Evolutionary conservation across 129 eudicot species (phyloP), one percentile per base, ranked within the genome.

Genomic region (Lactuca sativa): DNA sequence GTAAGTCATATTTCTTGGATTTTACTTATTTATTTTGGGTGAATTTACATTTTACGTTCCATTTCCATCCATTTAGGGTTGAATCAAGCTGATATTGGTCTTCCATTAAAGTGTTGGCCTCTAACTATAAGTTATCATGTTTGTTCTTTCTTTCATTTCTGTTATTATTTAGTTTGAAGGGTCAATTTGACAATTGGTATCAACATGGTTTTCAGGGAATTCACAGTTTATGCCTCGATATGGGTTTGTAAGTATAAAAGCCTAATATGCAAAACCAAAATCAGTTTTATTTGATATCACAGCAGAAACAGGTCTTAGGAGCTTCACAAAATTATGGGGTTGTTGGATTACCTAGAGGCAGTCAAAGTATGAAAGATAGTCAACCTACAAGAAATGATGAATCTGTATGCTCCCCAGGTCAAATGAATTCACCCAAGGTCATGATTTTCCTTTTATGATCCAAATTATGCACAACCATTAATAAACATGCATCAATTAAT

Each of bases 91-190:
- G 84, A 82, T 32, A 78, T 82, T 66, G 76, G 93, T 77, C 82
- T 90, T 72, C 96, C 96, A 18, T 57, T 90, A 60, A 86, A 90
- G 90, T 95, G 95, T 64, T 90, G 95, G 96, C 96, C 96, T 65
- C 66, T 25, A 18, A 18, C 21, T 18, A 95, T 90, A 73, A 90
- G 96, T 80, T 70, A 18, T 51, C 60, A 44, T 66, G 53, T 33
- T 36, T 37, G 64, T 60, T 48, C 34, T 8, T 37, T 16, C 71
- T 15, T 59, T 10, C 7, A 33, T 74, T 21, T 65, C 59, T 68
- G 56, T 71, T 40, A n/a, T 43, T 11, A 32, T 44, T 56, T 57
- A 56, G 32, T 32, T 25, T 67, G 44, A 59, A 41, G 18, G 58
- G 64, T 31, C 3, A 9, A 30, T 18, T 38, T 31, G 66, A 70